Evolutionary conservation across 2,329 filamentous ascomycete genomes (phyloP), one percentile per base, ranked within the genome.

Genomic region (Talaromyces sp.): DNA sequence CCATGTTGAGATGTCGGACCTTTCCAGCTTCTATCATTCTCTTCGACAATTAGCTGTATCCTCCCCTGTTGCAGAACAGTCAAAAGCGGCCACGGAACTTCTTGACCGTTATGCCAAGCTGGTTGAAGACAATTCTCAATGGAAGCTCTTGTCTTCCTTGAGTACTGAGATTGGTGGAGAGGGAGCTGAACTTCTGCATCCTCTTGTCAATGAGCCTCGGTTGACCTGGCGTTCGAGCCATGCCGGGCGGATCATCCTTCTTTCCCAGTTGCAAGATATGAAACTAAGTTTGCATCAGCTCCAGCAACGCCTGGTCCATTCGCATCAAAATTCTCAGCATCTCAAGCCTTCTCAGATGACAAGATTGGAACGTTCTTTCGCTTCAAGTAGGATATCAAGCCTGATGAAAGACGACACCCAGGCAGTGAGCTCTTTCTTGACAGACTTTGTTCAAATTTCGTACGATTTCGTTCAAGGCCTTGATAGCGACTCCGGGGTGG

Each of bases 281-380:
- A 73, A 70, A 56, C 64, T 74, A 52, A 68, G 71, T 13, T 60
- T 74, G 21, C 70, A 73, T 57, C 63, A 62, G 22, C 65, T 76
- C 13, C 70, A 68, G 35, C 69, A 75, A 56, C 58, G 63, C 13
- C 60, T 76, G 46, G 58, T 66, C 11, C 65, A 63, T 43, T 69
- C 73, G 7, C 66, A 73, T 40, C 63, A 69, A 45, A 66, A 68
- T 25, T 68, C 67, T 19, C 67, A 67, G 40, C 62, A 64, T 31
- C 69, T 75, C 19, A 76, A 74, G 54, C 72, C 73, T 21, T 74
- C 73, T 41, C 70, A 76, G 56, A 76, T 76, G 74, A 75, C 64
- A 41, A 69, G 67, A 5, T 56, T 76, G 45, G 73, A 76, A 57
- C 66, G 73, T n/a, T 76, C 74, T 21, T 61, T 76, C 50, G 74